phyloP scores from a whole-genome alignment of 768 basidiomycete genomes.

The Ramaria rubella region DNA sequence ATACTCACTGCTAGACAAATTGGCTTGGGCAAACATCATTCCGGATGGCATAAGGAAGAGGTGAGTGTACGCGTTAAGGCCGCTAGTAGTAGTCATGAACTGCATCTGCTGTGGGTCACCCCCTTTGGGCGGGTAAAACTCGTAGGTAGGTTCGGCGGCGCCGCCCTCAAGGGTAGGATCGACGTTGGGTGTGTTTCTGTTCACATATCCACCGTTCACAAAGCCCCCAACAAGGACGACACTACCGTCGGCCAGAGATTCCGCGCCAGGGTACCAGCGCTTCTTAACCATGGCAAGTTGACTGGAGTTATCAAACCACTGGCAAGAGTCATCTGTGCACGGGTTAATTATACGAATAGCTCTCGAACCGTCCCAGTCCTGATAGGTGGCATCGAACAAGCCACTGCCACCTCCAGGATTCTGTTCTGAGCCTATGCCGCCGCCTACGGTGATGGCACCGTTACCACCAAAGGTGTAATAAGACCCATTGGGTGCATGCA shows the following conservation, averaged over 20 bases:
- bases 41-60: slow-evolving; percentile 71
- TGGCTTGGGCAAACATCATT: slow-evolving; percentile 77
- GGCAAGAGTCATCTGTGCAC: slow-evolving; percentile 50
- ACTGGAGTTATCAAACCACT: slow-evolving; percentile 66
- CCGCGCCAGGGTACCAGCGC: slow-evolving; percentile 77
- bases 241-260: slow-evolving; percentile 68
- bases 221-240: slow-evolving; percentile 80
- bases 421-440: slow-evolving; percentile 45
- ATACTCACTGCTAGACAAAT: slow-evolving; percentile 62
- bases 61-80: slow-evolving; percentile 72
- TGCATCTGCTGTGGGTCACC: slow-evolving; percentile 43
- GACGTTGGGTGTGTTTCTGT: slow-evolving; percentile 62
- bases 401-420: slow-evolving; percentile 42
- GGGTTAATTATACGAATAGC: slow-evolving; percentile 80
- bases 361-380: slow-evolving; percentile 74
- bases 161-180: slow-evolving; percentile 60
- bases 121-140: slow-evolving; percentile 68
- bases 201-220: slow-evolving; percentile 71
- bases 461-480: slow-evolving; percentile 75
- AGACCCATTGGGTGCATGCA: slow-evolving; percentile 76
- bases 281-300: slow-evolving; percentile 57
- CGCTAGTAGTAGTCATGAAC: slow-evolving; percentile 67
- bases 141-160: slow-evolving; percentile 74
- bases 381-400: slow-evolving; percentile 58
- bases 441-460: slow-evolving; percentile 62